phyloP scores from a whole-genome alignment of 176 grass and related monocot genomes.

The Microstegium vimineum region DNA sequence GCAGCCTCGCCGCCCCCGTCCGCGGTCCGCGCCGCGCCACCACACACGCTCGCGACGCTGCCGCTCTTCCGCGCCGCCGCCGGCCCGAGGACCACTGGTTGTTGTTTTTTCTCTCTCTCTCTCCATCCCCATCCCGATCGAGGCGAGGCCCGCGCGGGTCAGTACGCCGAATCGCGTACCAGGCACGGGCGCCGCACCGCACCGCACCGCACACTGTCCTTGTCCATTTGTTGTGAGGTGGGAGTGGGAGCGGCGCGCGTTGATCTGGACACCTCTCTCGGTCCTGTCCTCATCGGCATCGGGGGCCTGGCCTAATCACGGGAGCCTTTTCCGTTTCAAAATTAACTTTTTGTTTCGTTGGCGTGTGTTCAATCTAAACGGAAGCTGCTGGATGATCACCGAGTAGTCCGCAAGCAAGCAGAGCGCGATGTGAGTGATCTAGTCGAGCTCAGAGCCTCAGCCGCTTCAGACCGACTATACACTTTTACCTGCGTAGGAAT shows the following conservation, averaged over 20 bases:
- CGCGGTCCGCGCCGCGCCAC: neutral
- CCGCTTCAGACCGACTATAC: neutral
- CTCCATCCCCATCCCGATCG: neutral
- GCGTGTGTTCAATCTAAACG: neutral
- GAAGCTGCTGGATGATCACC: neutral
- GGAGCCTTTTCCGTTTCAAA: neutral
- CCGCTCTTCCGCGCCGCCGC: neutral
- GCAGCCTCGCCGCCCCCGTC: neutral
- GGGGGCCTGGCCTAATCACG: neutral
- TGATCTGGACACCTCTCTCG: neutral
- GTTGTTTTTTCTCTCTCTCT: no score
- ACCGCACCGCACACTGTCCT: neutral
- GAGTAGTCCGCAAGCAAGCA: neutral
- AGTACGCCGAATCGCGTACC: neutral
- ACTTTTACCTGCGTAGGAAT: neutral
- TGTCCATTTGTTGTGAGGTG: neutral
- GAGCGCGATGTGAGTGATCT: neutral
- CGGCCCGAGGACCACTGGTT: constrained; percentile 13
- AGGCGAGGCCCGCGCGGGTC: neutral
- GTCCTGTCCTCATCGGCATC: neutral
- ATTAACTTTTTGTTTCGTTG: neutral
- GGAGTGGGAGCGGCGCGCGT: neutral
- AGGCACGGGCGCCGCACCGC: constrained; percentile 16
- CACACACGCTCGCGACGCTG: constrained; percentile 32
- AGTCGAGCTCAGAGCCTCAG: neutral